These are phyloP conservation scores for Mycena galopus DNA, from an alignment of 768 basidiomycete species.

Conservation along the genomic window DNA sequence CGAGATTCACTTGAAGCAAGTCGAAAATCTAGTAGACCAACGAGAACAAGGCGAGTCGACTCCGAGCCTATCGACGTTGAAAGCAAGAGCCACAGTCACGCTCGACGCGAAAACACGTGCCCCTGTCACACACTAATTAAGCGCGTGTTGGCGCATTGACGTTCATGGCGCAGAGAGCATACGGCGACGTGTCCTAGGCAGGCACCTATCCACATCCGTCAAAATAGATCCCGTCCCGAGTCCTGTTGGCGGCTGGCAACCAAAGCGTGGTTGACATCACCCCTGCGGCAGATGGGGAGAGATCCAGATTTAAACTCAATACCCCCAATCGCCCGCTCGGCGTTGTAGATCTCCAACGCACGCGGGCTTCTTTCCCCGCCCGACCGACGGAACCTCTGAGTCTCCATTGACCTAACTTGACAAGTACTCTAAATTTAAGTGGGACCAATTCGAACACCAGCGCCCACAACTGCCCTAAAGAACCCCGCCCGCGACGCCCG, in stretches of 20 bases:
- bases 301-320: not conserved
- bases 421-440: not conserved
- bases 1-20: too few species aligned
- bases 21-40: too few species aligned
- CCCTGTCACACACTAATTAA: not conserved
- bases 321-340: not conserved
- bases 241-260: not conserved
- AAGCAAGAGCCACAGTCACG: too few species aligned
- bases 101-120: too few species aligned
- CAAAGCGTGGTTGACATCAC: not conserved
- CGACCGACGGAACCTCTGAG: not conserved
- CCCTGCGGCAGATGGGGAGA: not conserved
- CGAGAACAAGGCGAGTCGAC: too few species aligned
- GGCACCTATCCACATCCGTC: not conserved
- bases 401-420: slow-evolving; percentile 1
- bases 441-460: not conserved
- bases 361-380: slow-evolving; percentile 19
- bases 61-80: too few species aligned
- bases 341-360: not conserved
- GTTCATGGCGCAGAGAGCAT: too few species aligned
- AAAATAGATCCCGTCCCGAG: not conserved
- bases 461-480: not conserved
- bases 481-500: not conserved
- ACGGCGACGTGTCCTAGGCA: too few species aligned
- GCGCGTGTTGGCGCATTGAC: not conserved